These are phyloP conservation scores for Ophiobolus disseminans DNA, from an alignment of 2,329 filamentous ascomycete genomes.

Conservation along the genomic window DNA sequence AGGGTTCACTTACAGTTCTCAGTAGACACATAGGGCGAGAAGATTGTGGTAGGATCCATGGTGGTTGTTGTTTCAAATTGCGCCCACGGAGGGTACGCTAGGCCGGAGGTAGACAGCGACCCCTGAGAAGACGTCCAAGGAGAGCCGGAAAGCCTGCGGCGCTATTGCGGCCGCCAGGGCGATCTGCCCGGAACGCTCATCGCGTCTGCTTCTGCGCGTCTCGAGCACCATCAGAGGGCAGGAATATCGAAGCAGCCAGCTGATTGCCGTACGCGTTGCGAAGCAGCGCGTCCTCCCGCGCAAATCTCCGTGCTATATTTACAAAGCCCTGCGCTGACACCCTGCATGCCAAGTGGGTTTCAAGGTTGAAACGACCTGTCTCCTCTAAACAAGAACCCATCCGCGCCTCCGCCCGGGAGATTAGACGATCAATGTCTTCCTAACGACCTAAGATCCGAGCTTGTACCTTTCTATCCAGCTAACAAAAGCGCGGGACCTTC, in stretches of 20 bases:
- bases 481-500: constrained; percentile 45
- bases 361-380: constrained; percentile 44
- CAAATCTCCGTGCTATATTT: constrained; percentile 40
- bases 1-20: too few relatives aligned
- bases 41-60: constrained; percentile 24
- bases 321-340: constrained; percentile 40
- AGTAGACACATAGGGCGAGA: constrained; percentile 28
- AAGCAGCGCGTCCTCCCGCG: constrained; percentile 21
- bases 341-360: constrained; percentile 47
- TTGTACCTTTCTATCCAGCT: constrained; percentile 36
- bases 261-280: constrained; percentile 4
- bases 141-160: constrained; percentile 32
- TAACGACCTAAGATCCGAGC: constrained; percentile 46
- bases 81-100: constrained; percentile 25
- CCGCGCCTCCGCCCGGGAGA: constrained; percentile 48
- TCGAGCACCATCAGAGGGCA: neutral
- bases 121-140: constrained; percentile 24
- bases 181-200: constrained; percentile 31
- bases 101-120: constrained; percentile 16
- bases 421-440: constrained; percentile 51
- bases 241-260: constrained; percentile 9
- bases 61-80: constrained; percentile 43
- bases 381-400: constrained; percentile 50
- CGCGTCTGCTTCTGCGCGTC: constrained; percentile 7
- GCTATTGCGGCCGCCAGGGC: constrained; percentile 34